Conservation (phyloP, 2,329 filamentous ascomycete species). For the Aureobasidium sp. region DNA sequence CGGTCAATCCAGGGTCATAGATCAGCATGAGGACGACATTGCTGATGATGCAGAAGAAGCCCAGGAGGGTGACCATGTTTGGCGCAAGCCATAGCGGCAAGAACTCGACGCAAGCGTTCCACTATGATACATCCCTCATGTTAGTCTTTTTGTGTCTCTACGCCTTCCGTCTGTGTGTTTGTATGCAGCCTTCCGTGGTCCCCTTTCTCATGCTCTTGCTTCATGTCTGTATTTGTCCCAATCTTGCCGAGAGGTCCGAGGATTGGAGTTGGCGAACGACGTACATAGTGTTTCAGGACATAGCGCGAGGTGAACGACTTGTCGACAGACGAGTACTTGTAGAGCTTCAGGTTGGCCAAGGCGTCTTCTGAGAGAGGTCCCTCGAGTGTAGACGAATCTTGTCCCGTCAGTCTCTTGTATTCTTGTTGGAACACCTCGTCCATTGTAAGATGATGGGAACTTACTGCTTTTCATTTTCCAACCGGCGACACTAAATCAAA, state of each 20-base stretch:
- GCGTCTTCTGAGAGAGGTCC: constrained; percentile 72
- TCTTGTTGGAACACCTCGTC: constrained; percentile 7
- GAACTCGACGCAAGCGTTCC: constrained; percentile 91
- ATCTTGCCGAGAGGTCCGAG: neutral
- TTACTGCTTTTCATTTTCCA: constrained; percentile 13
- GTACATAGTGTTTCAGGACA: constrained; percentile 90
- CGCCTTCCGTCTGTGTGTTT: neutral
- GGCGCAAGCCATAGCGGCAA: constrained; percentile 94
- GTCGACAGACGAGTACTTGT: constrained; percentile 97
- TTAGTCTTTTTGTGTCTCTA: constrained; percentile 1
- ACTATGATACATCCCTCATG: constrained; percentile 49
- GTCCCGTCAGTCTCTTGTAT: constrained; percentile 14
- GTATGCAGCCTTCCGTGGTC: constrained; percentile 1
- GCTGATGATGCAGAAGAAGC: constrained; percentile 86
- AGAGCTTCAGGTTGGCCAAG: constrained; percentile 81
- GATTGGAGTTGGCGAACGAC: constrained; percentile 28
- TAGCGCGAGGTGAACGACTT: constrained; percentile 91
- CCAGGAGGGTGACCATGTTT: constrained; percentile 93
- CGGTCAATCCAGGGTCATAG: constrained; percentile 81
- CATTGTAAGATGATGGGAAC: neutral
- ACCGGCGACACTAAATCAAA: constrained; percentile 3
- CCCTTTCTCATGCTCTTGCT: constrained; percentile 8
- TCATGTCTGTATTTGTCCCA: neutral
- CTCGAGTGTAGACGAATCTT: constrained; percentile 19
- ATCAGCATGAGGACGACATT: constrained; percentile 73